Evolutionary conservation across 2,329 filamentous ascomycete species (phyloP), one percentile per base, ranked within the genome.

Genomic region (Stemphylium beticola): DNA sequence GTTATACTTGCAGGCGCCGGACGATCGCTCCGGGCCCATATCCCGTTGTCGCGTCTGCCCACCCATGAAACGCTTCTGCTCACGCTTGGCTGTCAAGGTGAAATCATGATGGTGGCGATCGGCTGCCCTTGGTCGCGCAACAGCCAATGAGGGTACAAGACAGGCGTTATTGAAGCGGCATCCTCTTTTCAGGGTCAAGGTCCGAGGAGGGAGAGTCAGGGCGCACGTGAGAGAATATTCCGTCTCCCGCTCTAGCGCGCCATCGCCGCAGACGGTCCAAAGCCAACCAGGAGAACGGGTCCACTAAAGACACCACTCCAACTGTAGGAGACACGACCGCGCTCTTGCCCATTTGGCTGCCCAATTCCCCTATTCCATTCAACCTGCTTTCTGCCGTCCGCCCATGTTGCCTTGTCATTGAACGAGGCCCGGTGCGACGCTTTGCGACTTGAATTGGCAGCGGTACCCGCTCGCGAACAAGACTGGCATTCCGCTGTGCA

Each of bases 291-390:
- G 45, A 57, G 50, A 55, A 48, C 48, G 59, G 57, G 53, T 60
- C 61, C 61, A 62, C 61, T 57, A 55, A 48, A 58, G 51, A 55
- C 55, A 57, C 58, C 53, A 53, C 62, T 57, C 44, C 61, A 54
- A 58, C 64, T 51, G 40, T 36, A 44, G 45, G 53, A 58, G 43
- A 58, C 55, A 53, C 60, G 24, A 42, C 39, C 29, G 38, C 39
- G 26, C 55, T 41, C 49, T 53, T 37, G 20, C 51, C 44, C 37
- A 7, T 36, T 50, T 43, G 40, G 36, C 59, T 46, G 48, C 58
- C 58, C 40, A 47, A 45, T 48, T 53, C 49, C 48, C 47, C 47
- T 40, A 44, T 49, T 49, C 39, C 47, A 44, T 36, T 22, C 48
- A 43, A 32, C 50, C 52, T 42, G 40, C 29, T 14, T 22, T 39